phyloP scores from a whole-genome alignment of 345 rosid genomes.

The Dipteronia dyeriana region DNA sequence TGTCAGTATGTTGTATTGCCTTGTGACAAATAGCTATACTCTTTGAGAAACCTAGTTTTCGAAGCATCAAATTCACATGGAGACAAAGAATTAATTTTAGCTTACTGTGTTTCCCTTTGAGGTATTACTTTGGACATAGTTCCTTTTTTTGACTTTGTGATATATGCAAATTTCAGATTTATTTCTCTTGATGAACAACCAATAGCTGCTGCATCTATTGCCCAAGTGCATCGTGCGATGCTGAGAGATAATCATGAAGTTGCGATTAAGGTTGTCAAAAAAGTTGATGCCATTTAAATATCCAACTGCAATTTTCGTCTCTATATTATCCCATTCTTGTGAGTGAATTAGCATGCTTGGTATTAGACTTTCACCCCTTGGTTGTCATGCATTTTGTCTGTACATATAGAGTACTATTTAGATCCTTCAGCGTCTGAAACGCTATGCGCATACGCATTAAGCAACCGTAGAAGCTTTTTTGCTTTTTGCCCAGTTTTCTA shows the following conservation, averaged over 20 bases:
- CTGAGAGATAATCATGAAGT: slow-evolving; percentile 66
- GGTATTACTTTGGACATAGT: background rate
- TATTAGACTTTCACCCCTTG: background rate
- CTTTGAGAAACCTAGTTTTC: background rate
- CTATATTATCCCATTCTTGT: background rate
- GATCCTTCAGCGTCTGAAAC: background rate
- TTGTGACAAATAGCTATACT: background rate
- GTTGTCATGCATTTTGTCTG: background rate
- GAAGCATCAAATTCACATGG: background rate
- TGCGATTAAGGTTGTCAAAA: slow-evolving; percentile 69
- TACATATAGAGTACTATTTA: background rate
- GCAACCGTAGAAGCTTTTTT: background rate
- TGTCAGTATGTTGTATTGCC: background rate
- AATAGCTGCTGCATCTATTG: slow-evolving; percentile 95
- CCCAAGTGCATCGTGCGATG: slow-evolving; percentile 85
- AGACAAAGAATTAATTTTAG: background rate
- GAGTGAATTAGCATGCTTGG: background rate
- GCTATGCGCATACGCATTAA: slow-evolving; percentile 1
- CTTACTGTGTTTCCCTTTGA: background rate
- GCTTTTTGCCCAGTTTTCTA: background rate
- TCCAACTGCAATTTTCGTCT: background rate
- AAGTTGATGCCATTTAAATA: background rate
- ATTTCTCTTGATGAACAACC: slow-evolving; percentile 80
- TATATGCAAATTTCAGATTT: slow-evolving; percentile 50
- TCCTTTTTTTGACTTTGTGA: slow-evolving; percentile 12